Percentiles rank a stretch among this genome's conserved stretches.
phyloP scores from a whole-genome alignment of 2,329 filamentous ascomycete species.

The Neobulgaria alba region DNA sequence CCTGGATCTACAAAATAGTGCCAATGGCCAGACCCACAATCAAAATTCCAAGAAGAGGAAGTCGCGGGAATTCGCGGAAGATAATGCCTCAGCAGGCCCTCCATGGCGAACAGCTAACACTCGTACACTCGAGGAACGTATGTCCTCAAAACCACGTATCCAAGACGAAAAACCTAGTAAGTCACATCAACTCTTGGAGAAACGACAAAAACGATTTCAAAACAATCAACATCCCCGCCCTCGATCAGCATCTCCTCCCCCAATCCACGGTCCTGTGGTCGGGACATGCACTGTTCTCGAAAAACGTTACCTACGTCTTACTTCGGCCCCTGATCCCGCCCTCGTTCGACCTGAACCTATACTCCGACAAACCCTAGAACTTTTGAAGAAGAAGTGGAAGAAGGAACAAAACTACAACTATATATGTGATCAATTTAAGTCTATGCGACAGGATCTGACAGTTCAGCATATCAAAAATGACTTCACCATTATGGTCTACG shows the following conservation, averaged over 20 bases:
- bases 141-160: slow-evolving; percentile 42
- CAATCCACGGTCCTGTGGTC: slow-evolving; percentile 63
- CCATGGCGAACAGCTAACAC: slow-evolving; percentile 71
- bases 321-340: slow-evolving; percentile 78
- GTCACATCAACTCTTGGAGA: slow-evolving; percentile 79
- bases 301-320: slow-evolving; percentile 92
- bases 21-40: slow-evolving; percentile 28
- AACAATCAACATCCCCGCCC: slow-evolving; percentile 50
- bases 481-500: slow-evolving; percentile 93
- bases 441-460: slow-evolving; percentile 92
- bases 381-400: slow-evolving; percentile 91
- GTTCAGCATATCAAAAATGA: slow-evolving; percentile 96
- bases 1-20: slow-evolving; percentile 17
- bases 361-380: slow-evolving; percentile 73
- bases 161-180: slow-evolving; percentile 64
- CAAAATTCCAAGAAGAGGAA: slow-evolving; percentile 63
- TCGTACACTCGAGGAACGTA: slow-evolving; percentile 60
- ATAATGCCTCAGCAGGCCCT: slow-evolving; percentile 40
- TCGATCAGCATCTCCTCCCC: slow-evolving; percentile 47
- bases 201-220: slow-evolving; percentile 82
- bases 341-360: slow-evolving; percentile 78
- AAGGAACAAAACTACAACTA: slow-evolving; percentile 91
- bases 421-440: slow-evolving; percentile 99
- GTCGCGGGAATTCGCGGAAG: slow-evolving; percentile 54
- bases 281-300: slow-evolving; percentile 79